Percentiles rank a stretch among this genome's conserved stretches.
phyloP scores from a whole-genome alignment of 2,329 filamentous ascomycete genomes.

The Laburnicola sp. region DNA sequence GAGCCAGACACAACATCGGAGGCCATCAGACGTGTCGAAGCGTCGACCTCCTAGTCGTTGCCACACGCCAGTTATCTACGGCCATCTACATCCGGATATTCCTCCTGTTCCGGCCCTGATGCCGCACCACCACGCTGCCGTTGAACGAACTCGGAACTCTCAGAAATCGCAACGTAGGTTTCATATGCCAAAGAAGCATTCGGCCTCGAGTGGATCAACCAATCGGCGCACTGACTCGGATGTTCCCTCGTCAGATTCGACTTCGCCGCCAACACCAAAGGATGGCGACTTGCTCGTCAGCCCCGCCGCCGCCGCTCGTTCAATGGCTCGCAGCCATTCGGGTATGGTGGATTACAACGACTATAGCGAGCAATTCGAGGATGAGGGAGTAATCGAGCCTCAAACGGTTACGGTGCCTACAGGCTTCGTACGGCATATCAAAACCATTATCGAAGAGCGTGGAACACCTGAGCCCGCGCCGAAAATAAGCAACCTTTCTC shows the following conservation, averaged over 20 bases:
- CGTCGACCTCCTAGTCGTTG: conserved; percentile 24
- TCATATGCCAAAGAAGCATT: conserved; percentile 23
- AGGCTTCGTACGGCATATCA: conserved; percentile 49
- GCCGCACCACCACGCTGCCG: conserved; percentile 22
- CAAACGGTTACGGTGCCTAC: conserved; percentile 30
- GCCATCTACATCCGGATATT: conserved; percentile 18
- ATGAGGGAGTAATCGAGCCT: conserved; percentile 17
- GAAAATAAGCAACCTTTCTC: conserved; percentile 11
- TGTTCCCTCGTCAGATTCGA: conserved; percentile 49
- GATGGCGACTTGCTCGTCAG: conserved; percentile 39
- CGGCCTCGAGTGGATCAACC: conserved; percentile 36
- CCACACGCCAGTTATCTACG: conserved; percentile 15
- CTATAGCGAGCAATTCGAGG: conserved; percentile 45
- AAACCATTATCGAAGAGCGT: conserved; percentile 47
- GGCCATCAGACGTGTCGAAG: conserved; percentile 31
- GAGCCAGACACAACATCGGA: conserved; percentile 29
- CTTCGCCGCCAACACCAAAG: conserved; percentile 50
- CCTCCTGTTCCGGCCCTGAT: conserved; percentile 30
- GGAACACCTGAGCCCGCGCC: conserved; percentile 14
- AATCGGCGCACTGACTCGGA: conserved; percentile 44
- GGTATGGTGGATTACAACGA: conserved; percentile 44
- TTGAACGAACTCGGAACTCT: conserved; percentile 24
- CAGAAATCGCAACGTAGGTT: conserved; percentile 16
- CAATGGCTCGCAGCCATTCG: conserved; percentile 36
- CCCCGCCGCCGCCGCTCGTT: conserved; percentile 18